Percentiles rank a stretch among this genome's conserved stretches.
These are phyloP conservation scores for Onygenales sp. DNA, from an alignment of 2,329 filamentous ascomycete genomes.

Conservation along the genomic window DNA sequence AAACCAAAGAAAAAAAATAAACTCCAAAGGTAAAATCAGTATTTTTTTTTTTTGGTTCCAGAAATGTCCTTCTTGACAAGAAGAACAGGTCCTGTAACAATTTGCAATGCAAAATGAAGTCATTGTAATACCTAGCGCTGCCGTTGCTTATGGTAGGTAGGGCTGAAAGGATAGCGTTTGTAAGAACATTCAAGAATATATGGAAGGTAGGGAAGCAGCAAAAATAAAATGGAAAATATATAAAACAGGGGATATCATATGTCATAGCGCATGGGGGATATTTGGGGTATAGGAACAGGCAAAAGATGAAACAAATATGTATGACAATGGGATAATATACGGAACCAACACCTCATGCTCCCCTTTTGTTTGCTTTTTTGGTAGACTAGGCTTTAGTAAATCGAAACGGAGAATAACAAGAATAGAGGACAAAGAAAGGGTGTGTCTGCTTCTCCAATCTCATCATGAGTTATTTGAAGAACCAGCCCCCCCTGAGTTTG, in stretches of 20 bases:
- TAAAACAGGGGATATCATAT: too few relatives aligned
- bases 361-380: not conserved
- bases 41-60: not conserved
- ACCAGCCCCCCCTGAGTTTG: conserved; percentile 33
- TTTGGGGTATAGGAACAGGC: too few relatives aligned
- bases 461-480: not conserved
- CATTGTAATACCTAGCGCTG: too few relatives aligned
- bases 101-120: too few relatives aligned
- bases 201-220: too few relatives aligned
- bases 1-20: not conserved
- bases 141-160: too few relatives aligned
- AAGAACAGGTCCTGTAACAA: not conserved
- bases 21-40: not conserved
- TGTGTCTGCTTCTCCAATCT: conserved; percentile 14
- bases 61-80: not conserved
- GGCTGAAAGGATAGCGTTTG: too few relatives aligned
- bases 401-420: not conserved
- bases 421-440: conserved; percentile 10
- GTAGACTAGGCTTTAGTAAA: not conserved
- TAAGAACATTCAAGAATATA: too few relatives aligned
- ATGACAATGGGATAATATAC: not conserved
- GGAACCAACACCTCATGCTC: not conserved
- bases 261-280: too few relatives aligned
- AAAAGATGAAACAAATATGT: not conserved
- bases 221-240: too few relatives aligned